Percentiles rank a stretch among this genome's conserved stretches.
These are phyloP conservation scores for Arthrobotrys sphaeroides DNA, from an alignment of 2,329 filamentous ascomycete species.

Conservation along the genomic window DNA sequence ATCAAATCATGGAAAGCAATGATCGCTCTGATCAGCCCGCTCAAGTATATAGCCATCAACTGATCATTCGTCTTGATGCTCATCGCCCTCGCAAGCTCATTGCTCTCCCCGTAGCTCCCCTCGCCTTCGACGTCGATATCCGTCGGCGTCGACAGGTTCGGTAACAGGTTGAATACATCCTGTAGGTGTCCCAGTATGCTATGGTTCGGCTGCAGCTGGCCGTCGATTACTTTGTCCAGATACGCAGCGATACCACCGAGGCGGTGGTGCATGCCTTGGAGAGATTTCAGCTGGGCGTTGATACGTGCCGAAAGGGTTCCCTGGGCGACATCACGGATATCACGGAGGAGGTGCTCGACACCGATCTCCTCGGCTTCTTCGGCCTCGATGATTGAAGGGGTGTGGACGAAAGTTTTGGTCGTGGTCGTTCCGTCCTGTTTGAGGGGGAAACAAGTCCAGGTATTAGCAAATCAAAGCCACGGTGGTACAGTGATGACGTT, in stretches of 20 bases:
- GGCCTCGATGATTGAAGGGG: slow-evolving; percentile 96
- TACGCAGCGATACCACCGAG: slow-evolving; percentile 95
- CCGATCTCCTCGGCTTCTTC: slow-evolving; percentile 99
- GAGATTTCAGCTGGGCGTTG: slow-evolving; percentile 95
- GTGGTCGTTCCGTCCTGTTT: slow-evolving; percentile 92
- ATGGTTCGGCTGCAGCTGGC: slow-evolving; percentile 93
- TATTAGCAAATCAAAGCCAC: too few relatives aligned
- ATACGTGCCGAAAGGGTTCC: slow-evolving; percentile 96
- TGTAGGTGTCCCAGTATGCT: slow-evolving; percentile 98
- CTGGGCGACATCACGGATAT: slow-evolving; percentile 97
- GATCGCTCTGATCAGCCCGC: slow-evolving; percentile 94
- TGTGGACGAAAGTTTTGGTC: slow-evolving; percentile 97
- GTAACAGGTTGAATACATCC: slow-evolving; percentile 97
- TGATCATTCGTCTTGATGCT: slow-evolving; percentile 99
- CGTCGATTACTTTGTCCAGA: slow-evolving; percentile 92
- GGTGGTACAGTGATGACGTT: too few relatives aligned
- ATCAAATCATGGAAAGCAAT: slow-evolving; percentile 99
- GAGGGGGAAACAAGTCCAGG: not conserved
- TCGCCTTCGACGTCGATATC: slow-evolving; percentile 69
- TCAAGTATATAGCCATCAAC: slow-evolving; percentile 97
- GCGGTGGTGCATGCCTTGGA: slow-evolving; percentile 93
- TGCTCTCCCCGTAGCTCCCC: slow-evolving; percentile 69
- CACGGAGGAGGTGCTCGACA: slow-evolving; percentile 94
- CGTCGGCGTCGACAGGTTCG: slow-evolving; percentile 87
- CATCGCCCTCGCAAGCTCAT: slow-evolving; percentile 94